Evolutionary conservation across 306 rosid species (phyloP), one percentile per base, ranked within the genome.

Genomic region (Cucumis cinereus): DNA sequence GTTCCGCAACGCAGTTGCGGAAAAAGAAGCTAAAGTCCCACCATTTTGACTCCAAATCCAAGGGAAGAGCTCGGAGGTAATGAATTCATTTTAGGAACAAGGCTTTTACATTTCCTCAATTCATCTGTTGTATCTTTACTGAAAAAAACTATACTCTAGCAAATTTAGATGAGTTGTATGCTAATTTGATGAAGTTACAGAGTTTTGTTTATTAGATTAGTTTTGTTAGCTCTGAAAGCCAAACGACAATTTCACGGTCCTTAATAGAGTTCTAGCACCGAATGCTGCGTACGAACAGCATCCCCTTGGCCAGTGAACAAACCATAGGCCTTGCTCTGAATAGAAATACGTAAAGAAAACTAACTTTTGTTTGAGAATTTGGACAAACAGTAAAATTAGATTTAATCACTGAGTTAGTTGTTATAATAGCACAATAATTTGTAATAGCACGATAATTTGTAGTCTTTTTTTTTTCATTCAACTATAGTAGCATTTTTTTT

Each of bases 1-100:
- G 92, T 56, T 12, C 86, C 6, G 38, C 84, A 6, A n/a, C n/a
- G 9, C 80, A 3, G 2, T 30, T 82, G 49, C 93, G 88, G 83
- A 90, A 90, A 77, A 94, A 94, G 92, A 94, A 87, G 92, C 89
- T 92, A 24, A 94, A 81, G 76, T 73, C 97, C 87, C 99, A 90
- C 84, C 99, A 94, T 83, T 94, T 94, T 73, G 95, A 85, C 74
- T 59, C 91, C 79, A 91, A 88, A 83, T 81, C 93, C 63, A 89
- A 77, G 89, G 96, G 91, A 77, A 86, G 60, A 79, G 84, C 76
- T 63, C 79, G 83, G 78, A 88, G 85, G 86, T 92, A 72, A 86
- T 78, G 16, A 49, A 3, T 61, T 4, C 17, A 56, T 73, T 73
- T 67, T 41, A 67, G 53, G 33, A 12, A 70, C 57, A 24, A 17